phyloP scores from a whole-genome alignment of 768 basidiomycete species.

The Antrodiella citrinella region DNA sequence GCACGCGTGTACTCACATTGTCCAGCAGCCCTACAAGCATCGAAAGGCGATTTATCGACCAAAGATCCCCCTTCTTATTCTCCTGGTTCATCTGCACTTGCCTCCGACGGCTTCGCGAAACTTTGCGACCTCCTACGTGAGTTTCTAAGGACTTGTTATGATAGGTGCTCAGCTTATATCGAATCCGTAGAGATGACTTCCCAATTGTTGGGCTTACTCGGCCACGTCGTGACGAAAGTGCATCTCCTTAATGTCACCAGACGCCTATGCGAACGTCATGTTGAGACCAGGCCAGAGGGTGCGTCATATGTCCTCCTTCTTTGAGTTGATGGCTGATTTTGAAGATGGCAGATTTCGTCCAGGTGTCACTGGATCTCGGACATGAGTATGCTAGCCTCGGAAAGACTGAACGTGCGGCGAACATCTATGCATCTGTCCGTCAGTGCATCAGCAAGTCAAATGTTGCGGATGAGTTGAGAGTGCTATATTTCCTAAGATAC shows the following conservation, averaged over 20 bases:
- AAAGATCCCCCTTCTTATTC: too few relatives aligned
- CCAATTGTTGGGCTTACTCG: conserved; percentile 62
- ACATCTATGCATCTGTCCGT: conserved; percentile 40
- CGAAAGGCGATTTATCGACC: too few relatives aligned
- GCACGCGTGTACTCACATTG: too few relatives aligned
- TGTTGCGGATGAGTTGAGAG: conserved; percentile 38
- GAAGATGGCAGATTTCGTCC: conserved; percentile 45
- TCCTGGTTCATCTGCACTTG: conserved; percentile 7
- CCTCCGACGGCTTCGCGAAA: conserved; percentile 22
- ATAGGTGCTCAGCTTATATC: neutral
- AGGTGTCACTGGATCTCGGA: conserved; percentile 62
- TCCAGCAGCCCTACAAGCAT: too few relatives aligned
- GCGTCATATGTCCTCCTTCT: neutral
- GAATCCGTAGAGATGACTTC: conserved; percentile 41
- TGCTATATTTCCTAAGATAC: conserved; percentile 53
- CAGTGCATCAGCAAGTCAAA: conserved; percentile 41
- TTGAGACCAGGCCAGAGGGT: conserved; percentile 22
- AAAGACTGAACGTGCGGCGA: conserved; percentile 55
- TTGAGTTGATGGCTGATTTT: conserved; percentile 11
- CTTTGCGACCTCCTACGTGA: conserved; percentile 47
- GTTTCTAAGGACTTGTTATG: conserved; percentile 16
- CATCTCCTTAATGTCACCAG: conserved; percentile 58
- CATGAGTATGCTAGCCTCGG: conserved; percentile 77
- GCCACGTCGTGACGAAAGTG: conserved; percentile 56
- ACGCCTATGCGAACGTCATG: conserved; percentile 45